Evolutionary conservation across 2,329 filamentous ascomycete genomes (phyloP).

Genomic region (Fusarium stilboides): DNA sequence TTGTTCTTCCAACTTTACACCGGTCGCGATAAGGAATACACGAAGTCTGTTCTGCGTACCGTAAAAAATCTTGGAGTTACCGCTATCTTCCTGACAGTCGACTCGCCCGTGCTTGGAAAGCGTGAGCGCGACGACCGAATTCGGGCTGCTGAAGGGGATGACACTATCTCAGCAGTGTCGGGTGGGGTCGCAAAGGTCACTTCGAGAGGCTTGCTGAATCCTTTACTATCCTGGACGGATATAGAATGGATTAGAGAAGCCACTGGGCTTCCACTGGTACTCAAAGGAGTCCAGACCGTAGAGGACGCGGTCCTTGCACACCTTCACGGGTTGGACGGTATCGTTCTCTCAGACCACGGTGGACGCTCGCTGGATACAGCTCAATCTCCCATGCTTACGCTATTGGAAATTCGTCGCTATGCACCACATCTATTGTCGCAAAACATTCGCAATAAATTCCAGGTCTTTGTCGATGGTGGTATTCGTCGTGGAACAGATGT

Average conservation of each 20-base stretch:
- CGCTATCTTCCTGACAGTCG: constrained; percentile 7
- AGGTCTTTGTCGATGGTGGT: constrained; percentile 76
- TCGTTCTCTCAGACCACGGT: constrained; percentile 80
- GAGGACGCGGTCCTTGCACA: constrained; percentile 74
- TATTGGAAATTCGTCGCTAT: constrained; percentile 74
- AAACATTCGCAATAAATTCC: constrained; percentile 68
- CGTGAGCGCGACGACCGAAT: constrained; percentile 9
- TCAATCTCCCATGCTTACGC: constrained; percentile 68
- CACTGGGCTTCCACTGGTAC: constrained; percentile 68
- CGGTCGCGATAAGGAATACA: constrained; percentile 3
- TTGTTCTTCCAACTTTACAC: constrained; percentile 12
- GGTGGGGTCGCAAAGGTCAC: constrained; percentile 4
- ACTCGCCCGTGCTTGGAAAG: constrained; percentile 7
- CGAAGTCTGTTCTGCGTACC: not conserved
- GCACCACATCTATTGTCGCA: constrained; percentile 58
- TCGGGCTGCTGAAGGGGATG: constrained; percentile 1
- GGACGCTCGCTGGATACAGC: constrained; percentile 58
- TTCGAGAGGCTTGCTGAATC: not conserved
- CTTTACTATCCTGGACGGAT: constrained; percentile 68
- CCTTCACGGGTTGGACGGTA: constrained; percentile 74
- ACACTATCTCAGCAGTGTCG: not conserved
- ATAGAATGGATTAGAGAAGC: constrained; percentile 71
- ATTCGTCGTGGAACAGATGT: constrained; percentile 75
- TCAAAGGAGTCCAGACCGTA: constrained; percentile 79
- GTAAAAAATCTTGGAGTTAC: constrained; percentile 3